Evolutionary conservation across 2,329 filamentous ascomycete genomes (phyloP).

Genomic region (Fusarium illudens): DNA sequence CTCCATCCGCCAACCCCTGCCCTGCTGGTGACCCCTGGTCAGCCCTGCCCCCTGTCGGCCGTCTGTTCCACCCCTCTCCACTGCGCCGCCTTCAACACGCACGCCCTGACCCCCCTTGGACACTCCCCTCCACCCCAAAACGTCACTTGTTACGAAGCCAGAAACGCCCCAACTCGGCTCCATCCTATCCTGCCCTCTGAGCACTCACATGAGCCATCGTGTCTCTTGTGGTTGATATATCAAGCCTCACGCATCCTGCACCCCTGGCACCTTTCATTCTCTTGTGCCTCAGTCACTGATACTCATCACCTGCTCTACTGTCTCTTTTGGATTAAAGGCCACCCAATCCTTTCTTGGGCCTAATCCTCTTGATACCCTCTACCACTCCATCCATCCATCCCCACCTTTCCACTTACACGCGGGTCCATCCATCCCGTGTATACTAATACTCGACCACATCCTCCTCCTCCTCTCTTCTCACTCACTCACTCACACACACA

Average conservation of each 20-base stretch:
- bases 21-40: not conserved
- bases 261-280: conserved; percentile 25
- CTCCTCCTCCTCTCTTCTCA: conserved; percentile 12
- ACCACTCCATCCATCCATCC: conserved; percentile 6
- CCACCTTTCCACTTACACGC: conserved; percentile 31
- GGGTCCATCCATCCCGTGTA: conserved; percentile 21
- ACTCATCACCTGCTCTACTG: conserved; percentile 28
- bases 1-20: too few relatives aligned
- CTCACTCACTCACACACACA: conserved; percentile 17
- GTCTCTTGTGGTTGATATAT: conserved; percentile 41
- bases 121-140: conserved; percentile 46
- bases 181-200: conserved; percentile 43
- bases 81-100: conserved; percentile 7
- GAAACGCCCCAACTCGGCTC: conserved; percentile 37
- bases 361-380: conserved; percentile 15
- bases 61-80: conserved; percentile 53
- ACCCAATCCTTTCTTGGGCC: conserved; percentile 15
- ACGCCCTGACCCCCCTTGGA: too few relatives aligned
- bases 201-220: conserved; percentile 43
- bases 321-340: conserved; percentile 20
- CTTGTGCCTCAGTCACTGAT: conserved; percentile 34
- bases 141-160: conserved; percentile 52
- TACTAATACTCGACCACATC: conserved; percentile 23
- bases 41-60: not conserved
- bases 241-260: conserved; percentile 39